phyloP scores from a whole-genome alignment of 331 rosid species.

The Rosa hybrid region DNA sequence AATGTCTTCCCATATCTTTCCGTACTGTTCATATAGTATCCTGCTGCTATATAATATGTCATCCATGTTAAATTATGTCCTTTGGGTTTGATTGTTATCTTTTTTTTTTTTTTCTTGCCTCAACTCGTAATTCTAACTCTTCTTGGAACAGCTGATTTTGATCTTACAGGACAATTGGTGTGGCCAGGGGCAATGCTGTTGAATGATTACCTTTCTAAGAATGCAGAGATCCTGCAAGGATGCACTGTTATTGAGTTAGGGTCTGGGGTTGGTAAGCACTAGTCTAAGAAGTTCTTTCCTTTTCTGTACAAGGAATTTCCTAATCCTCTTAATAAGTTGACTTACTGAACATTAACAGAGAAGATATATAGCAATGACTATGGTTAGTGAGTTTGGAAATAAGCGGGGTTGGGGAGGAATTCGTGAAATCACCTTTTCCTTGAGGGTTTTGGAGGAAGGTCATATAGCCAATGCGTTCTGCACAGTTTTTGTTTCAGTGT shows the following conservation, averaged over 20 bases:
- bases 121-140: constrained; percentile 31
- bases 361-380: background rate
- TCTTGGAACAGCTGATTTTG: constrained; percentile 83
- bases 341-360: background rate
- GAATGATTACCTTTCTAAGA: constrained; percentile 76
- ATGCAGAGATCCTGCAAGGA: constrained; percentile 59
- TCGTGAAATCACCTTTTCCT: background rate
- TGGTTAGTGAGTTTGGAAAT: background rate
- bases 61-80: background rate
- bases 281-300: constrained; percentile 18
- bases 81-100: background rate
- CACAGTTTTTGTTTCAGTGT: background rate
- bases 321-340: background rate
- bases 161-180: constrained; percentile 91
- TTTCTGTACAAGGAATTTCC: background rate
- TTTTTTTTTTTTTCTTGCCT: constrained; percentile 4
- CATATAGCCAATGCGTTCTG: constrained; percentile 1
- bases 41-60: background rate
- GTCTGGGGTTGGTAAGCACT: constrained; percentile 87
- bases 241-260: constrained; percentile 76
- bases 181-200: constrained; percentile 96
- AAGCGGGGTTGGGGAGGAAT: background rate
- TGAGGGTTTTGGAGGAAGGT: constrained; percentile 9
- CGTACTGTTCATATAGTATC: background rate
- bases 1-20: background rate